Base-by-base conservation (phyloP, 805 yeast genomes). In the Debaryomyces maramus region DNA sequence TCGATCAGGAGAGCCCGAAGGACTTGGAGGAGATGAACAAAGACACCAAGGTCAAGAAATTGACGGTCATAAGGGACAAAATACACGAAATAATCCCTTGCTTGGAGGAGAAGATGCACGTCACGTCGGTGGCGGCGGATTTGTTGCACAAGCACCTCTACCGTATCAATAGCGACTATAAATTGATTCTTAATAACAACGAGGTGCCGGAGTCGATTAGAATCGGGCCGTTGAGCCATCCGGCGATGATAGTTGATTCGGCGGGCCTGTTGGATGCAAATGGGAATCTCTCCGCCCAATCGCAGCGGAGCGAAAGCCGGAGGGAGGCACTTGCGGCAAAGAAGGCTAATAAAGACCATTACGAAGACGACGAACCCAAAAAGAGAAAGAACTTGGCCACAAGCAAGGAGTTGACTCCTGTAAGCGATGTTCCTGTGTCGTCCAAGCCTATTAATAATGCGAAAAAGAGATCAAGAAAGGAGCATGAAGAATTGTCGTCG, bases 81-180 rank as follows among this genome's bases (percentile, higher is more conserved):
- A 67, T 78, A 47, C 72, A 68, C 46, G 96, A 87, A 42, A 72
- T 91, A 40, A 80, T 91, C 70, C 97, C 98, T 0, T 87, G 96
- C 45, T 65, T 91, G 40, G 98, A 91, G 58, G 97, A 93, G 60
- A 93, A 93, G 63, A 88, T 93, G 95, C 97, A 91, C 60, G 97
- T 93, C 30, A 91, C 97, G 4, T 83, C 91, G 1, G 83, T 88
- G 28, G 97, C 97, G 16, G 76, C 87, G 21, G 97, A 90, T 51
- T 75, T 83, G 9, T 74, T 89, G 33, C 66, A 73, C 21, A 79
- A 82, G 43, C 85, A 88, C 53, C 65, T 88, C 40, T 74, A 72
- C 37, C 72, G 97, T 37, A 73, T 93, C 47, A 86, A 90, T 56
- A 79, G 84, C 50, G 95, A 87, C 55, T 90, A 80, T 67, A 85